Conservation (phyloP, 768 basidiomycete genomes). For the Mrakia blollopis region DNA sequence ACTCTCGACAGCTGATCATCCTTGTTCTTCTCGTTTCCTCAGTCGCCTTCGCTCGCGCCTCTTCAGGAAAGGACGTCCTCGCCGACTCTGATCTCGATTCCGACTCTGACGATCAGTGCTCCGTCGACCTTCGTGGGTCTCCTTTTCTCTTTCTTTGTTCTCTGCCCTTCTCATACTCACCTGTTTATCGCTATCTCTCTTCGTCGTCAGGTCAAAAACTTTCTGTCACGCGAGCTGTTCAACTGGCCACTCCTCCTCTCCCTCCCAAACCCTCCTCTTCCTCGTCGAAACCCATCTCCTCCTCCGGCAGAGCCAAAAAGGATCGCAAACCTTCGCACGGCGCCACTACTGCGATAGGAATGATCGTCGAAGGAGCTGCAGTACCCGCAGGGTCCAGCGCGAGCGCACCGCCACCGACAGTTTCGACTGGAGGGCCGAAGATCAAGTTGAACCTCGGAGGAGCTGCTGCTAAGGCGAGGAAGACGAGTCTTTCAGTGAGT, state of each 20-base stretch:
- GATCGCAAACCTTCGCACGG: background rate
- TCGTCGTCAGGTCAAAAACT: background rate
- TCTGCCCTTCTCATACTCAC: background rate
- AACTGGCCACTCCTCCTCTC: background rate
- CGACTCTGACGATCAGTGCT: background rate
- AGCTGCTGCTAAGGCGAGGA: background rate
- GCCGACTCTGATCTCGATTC: conserved; percentile 14
- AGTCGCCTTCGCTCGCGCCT: background rate
- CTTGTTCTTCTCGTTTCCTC: background rate
- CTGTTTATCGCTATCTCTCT: too few species aligned
- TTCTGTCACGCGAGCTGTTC: background rate
- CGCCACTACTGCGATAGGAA: background rate
- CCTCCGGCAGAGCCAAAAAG: background rate
- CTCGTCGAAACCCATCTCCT: conserved; percentile 1
- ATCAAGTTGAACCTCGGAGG: conserved; percentile 10
- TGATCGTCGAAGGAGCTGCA: background rate
- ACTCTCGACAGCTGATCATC: too few species aligned
- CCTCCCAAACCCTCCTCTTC: background rate
- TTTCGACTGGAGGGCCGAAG: background rate
- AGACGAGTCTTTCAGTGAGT: background rate
- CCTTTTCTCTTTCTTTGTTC: background rate
- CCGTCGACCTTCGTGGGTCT: background rate
- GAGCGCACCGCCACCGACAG: background rate
- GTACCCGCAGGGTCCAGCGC: background rate
- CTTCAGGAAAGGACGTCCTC: background rate